A percentile compares a stretch with the other conserved stretches of the same genome.
Conservation (phyloP, 2,329 filamentous ascomycete species). For the Arthrinium phaeospermum region DNA sequence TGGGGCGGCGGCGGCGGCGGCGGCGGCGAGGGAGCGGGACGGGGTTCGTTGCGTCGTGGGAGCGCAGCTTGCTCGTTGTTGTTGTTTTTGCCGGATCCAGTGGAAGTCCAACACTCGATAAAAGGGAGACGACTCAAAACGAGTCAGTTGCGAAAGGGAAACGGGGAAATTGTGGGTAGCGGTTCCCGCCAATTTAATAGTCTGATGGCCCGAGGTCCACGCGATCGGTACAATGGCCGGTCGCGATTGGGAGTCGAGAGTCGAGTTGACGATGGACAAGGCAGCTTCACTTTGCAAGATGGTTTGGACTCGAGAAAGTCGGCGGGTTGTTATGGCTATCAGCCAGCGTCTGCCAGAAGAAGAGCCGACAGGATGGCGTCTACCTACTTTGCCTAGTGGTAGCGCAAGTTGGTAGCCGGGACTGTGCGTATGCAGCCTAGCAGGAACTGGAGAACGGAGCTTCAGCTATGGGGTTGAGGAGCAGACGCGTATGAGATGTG, state of each 20-base stretch:
- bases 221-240: neutral
- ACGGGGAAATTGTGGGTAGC: slow-evolving; percentile 12
- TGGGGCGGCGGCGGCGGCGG: neutral
- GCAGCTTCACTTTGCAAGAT: neutral
- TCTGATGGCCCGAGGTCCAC: slow-evolving; percentile 5
- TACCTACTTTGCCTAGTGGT: neutral
- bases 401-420: slow-evolving; percentile 11
- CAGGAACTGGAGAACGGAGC: slow-evolving; percentile 14
- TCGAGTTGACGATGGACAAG: neutral
- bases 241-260: neutral
- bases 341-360: slow-evolving; percentile 8
- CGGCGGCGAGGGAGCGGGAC: neutral
- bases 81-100: neutral
- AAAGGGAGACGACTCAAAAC: neutral
- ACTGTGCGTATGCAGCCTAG: slow-evolving; percentile 8
- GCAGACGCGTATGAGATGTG: neutral
- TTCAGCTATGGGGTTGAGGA: slow-evolving; percentile 1
- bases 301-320: neutral
- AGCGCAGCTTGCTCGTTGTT: slow-evolving; percentile 3
- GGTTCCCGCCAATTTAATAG: slow-evolving; percentile 5
- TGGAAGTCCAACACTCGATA: neutral
- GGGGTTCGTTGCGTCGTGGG: neutral
- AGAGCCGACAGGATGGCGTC: slow-evolving; percentile 1
- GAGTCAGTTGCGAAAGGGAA: slow-evolving; percentile 7
- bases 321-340: neutral